Evolutionary conservation across 768 basidiomycete genomes (phyloP), one percentile per base, ranked within the genome.

Genomic region (Lactifluus piperatus): DNA sequence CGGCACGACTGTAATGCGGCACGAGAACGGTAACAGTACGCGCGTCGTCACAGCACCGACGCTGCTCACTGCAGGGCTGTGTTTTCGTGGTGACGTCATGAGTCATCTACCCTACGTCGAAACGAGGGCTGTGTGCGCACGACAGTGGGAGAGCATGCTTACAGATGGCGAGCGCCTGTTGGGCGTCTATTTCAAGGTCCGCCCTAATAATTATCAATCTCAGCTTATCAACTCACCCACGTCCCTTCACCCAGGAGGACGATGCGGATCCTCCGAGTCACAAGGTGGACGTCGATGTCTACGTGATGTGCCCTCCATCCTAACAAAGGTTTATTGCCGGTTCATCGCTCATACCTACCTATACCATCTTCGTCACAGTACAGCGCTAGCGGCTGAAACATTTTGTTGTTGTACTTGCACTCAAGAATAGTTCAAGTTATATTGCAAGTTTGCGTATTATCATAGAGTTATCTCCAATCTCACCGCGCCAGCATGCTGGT

Each of bases 121-220:
- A 37, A 51, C 51, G 6, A 47, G 36, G 20, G 57, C 57, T 2
- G 4, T 41, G 27, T 58, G 51, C 51, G 24, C 51, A 7, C 57
- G 44, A 4, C 57, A 51, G 7, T 58, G 57, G 57, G 57, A 58
- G 57, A 51, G 51, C 36, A 45, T 47, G 57, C 34, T 58, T 26
- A 52, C 20, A 1, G 57, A 58, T 24, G 57, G 44, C 20, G 57
- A 58, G 45, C 57, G 57, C 36, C n/a, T 58, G 22, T 24, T 53
- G 1, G 51, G 57, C 0, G 36, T 58, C 4, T 53, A 47, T 39
- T 53, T 58, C 36, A 48, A 51, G 51, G 57, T 58, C 7, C 18
- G 27, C n/a, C n/a, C 14, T 0, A 13, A 20, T 24, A 22, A 32
- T 36, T n/a, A 32, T 32, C 22, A 29, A 29, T 30, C n/a, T 22